Percentiles rank a stretch among this genome's conserved stretches.
Conservation (phyloP, 2,329 filamentous ascomycete species). For the Claviceps pusilla region DNA sequence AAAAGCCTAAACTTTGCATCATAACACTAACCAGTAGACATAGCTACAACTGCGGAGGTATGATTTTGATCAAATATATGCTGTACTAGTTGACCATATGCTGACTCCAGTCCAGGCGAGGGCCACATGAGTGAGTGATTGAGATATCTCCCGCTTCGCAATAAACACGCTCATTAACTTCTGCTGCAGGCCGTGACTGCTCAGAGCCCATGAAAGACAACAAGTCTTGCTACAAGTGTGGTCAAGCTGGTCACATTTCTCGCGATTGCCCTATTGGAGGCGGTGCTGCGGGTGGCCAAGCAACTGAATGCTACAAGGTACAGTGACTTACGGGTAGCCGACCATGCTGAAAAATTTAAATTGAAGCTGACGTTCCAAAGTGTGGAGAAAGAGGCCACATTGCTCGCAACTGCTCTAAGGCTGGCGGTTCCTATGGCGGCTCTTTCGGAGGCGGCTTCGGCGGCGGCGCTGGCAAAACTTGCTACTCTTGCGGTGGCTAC, state of each 20-base stretch:
- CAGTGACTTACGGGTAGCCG: not conserved
- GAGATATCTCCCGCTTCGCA: not conserved
- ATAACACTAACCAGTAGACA: constrained; percentile 9
- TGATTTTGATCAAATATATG: constrained; percentile 18
- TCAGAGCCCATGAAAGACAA: constrained; percentile 76
- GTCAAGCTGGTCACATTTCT: constrained; percentile 76
- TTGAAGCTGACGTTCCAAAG: constrained; percentile 20
- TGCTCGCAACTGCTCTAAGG: constrained; percentile 73
- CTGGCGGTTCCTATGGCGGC: constrained; percentile 31
- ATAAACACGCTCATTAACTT: not conserved
- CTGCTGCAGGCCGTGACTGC: constrained; percentile 64
- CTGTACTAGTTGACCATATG: constrained; percentile 1
- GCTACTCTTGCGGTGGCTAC: constrained; percentile 95
- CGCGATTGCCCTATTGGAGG: constrained; percentile 59
- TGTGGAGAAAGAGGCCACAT: constrained; percentile 95
- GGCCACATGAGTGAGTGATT: constrained; percentile 61
- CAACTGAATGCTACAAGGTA: constrained; percentile 80
- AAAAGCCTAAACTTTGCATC: not conserved
- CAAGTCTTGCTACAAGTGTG: constrained; percentile 65
- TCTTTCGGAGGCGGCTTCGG: constrained; percentile 24
- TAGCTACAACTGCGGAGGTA: constrained; percentile 72
- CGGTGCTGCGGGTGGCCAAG: constrained; percentile 30
- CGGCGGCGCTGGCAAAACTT: constrained; percentile 57
- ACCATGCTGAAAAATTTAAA: not conserved
- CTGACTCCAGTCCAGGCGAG: constrained; percentile 28